Conservation (phyloP, 1,139 yeast genomes). For the Citeromyces hawaiiensis region DNA sequence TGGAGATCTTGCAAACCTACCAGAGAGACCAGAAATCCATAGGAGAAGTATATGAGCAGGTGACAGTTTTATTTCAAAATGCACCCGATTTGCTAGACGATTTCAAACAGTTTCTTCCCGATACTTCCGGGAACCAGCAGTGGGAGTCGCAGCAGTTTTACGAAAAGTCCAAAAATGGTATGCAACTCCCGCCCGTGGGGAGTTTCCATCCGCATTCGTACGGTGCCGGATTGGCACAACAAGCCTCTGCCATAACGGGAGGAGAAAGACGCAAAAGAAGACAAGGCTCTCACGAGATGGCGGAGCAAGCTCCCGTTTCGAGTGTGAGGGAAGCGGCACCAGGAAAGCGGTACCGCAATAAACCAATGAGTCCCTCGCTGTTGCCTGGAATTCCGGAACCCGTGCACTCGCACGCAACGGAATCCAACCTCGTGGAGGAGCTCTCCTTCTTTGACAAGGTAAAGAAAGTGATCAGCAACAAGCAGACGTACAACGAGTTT, state of each 20-base stretch:
- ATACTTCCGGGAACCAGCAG: slow-evolving; percentile 34
- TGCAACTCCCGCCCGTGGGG: slow-evolving; percentile 88
- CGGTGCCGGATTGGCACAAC: slow-evolving; percentile 18
- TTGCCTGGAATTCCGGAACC: slow-evolving; percentile 87
- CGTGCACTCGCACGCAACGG: slow-evolving; percentile 51
- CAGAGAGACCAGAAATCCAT: slow-evolving; percentile 94
- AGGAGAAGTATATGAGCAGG: slow-evolving; percentile 89
- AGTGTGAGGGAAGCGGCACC: slow-evolving; percentile 29
- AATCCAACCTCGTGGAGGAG: slow-evolving; percentile 65
- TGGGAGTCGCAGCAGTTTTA: slow-evolving; percentile 5
- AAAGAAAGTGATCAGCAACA: slow-evolving; percentile 79
- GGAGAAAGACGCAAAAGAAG: slow-evolving; percentile 4
- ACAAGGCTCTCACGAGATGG: slow-evolving; percentile 6
- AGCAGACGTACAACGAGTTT: slow-evolving; percentile 84
- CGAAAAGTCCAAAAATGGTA: slow-evolving; percentile 7
- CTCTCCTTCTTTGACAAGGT: slow-evolving; percentile 85
- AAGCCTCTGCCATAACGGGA: slow-evolving; percentile 4
- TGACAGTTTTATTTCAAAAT: slow-evolving; percentile 73
- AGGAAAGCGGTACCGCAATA: neutral
- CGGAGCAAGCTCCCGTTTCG: slow-evolving; percentile 25
- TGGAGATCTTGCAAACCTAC: slow-evolving; percentile 91
- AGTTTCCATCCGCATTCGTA: slow-evolving; percentile 76
- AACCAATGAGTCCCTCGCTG: slow-evolving; percentile 27
- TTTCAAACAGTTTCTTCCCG: slow-evolving; percentile 91
- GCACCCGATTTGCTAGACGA: slow-evolving; percentile 94